Evolutionary conservation across 2,329 filamentous ascomycete genomes (phyloP).

Genomic region (Aspergillus thermomutatus): DNA sequence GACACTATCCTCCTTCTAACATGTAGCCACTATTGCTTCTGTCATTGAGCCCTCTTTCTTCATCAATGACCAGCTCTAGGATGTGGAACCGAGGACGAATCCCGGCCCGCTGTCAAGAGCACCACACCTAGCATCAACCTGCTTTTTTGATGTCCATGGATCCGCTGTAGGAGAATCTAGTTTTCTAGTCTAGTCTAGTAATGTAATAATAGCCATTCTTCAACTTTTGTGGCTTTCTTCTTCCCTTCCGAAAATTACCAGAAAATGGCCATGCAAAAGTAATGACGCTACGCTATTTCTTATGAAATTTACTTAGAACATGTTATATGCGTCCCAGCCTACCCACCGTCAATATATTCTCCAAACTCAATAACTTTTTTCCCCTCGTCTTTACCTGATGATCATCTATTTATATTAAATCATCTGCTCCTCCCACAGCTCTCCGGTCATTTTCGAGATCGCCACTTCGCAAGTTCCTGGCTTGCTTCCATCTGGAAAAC

Average conservation of each 20-base stretch:
- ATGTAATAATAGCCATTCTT: background rate
- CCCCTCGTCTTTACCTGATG: background rate
- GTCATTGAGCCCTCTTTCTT: background rate
- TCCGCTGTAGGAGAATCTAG: background rate
- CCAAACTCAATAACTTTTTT: background rate
- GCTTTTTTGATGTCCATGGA: background rate
- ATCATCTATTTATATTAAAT: background rate
- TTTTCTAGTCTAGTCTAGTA: background rate
- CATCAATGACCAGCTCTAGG: background rate
- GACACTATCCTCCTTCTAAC: background rate
- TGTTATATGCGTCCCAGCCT: background rate
- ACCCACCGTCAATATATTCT: background rate
- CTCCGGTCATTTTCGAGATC: background rate
- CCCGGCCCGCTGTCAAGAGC: slow-evolving; percentile 17
- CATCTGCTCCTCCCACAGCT: background rate
- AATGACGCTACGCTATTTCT: background rate
- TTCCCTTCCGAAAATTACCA: background rate
- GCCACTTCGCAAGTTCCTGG: background rate
- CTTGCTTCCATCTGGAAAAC: slow-evolving; percentile 9
- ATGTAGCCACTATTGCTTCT: too few relatives aligned
- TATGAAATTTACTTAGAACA: background rate
- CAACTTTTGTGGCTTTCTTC: background rate
- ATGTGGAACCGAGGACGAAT: slow-evolving; percentile 14
- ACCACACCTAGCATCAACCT: background rate
- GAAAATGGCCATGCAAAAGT: background rate